Evolutionary conservation across 2,329 filamentous ascomycete species (phyloP).

Genomic region (Cladophialophora immunda): DNA sequence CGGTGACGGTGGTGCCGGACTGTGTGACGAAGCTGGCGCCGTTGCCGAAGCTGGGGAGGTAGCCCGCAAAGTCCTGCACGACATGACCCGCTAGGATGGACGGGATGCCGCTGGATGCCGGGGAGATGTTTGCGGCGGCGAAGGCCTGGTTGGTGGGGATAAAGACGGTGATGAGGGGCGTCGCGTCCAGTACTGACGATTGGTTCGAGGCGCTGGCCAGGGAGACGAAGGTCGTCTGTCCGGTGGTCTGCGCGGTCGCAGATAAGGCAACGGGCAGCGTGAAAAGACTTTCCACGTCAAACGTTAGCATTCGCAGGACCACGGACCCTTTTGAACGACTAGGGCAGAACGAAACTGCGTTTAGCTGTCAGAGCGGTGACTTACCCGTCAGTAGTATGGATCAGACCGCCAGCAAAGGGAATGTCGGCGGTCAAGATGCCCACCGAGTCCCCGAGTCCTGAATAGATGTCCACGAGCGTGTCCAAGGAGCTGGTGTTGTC

Average conservation of each 20-base stretch:
- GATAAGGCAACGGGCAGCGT: constrained; percentile 14
- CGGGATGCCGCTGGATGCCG: background rate
- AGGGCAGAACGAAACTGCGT: background rate
- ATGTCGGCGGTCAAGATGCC: constrained; percentile 15
- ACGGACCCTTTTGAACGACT: background rate
- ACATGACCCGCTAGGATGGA: constrained; percentile 13
- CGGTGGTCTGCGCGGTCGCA: constrained; percentile 7
- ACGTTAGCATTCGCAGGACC: background rate
- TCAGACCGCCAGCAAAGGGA: constrained; percentile 12
- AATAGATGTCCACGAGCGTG: constrained; percentile 11
- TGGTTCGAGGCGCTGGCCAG: constrained; percentile 13
- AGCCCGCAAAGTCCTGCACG: constrained; percentile 13
- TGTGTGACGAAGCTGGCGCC: constrained; percentile 11
- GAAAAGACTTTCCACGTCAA: constrained; percentile 12
- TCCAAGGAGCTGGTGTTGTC: constrained; percentile 9
- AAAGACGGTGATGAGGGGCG: constrained; percentile 19
- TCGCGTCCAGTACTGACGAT: background rate
- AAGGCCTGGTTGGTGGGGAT: constrained; percentile 18
- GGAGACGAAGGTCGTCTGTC: constrained; percentile 15
- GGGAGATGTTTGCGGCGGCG: constrained; percentile 7
- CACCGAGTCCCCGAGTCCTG: constrained; percentile 16
- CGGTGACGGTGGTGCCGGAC: constrained; percentile 15
- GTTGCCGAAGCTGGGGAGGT: constrained; percentile 8
- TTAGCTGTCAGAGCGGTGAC: too few relatives aligned
- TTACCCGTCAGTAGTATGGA: constrained; percentile 20